These are phyloP conservation scores for Colletotrichum sp. DNA, from an alignment of 2,329 filamentous ascomycete species.

Conservation along the genomic window DNA sequence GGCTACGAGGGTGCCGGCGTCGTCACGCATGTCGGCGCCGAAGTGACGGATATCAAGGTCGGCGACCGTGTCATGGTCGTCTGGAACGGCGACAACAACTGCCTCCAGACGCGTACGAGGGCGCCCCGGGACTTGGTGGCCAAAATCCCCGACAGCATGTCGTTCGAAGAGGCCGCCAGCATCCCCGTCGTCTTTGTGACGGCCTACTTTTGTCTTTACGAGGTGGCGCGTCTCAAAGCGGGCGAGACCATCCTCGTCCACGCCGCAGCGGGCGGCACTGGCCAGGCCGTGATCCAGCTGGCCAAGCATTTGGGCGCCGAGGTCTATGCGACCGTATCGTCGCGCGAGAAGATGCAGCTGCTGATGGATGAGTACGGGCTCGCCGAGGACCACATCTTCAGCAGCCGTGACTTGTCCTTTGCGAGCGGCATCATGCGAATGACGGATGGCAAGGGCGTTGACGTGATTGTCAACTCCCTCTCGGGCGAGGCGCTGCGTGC, in stretches of 20 bases:
- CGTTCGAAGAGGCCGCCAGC: constrained; percentile 36
- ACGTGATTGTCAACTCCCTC: constrained; percentile 39
- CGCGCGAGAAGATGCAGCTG: constrained; percentile 31
- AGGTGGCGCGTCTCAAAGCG: constrained; percentile 30
- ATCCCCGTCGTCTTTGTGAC: constrained; percentile 38
- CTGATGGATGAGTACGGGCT: constrained; percentile 29
- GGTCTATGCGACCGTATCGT: constrained; percentile 36
- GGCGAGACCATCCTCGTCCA: constrained; percentile 31
- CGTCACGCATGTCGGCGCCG: constrained; percentile 22
- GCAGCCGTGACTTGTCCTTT: constrained; percentile 32
- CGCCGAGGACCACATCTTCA: constrained; percentile 32
- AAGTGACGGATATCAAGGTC: not conserved
- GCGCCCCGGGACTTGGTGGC: not conserved
- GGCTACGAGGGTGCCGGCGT: constrained; percentile 31
- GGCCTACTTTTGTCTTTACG: constrained; percentile 33
- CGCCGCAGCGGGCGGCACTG: constrained; percentile 29
- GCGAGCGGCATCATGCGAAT: constrained; percentile 25
- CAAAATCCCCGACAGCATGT: constrained; percentile 36
- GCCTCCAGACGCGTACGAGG: not conserved
- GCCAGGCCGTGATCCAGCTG: constrained; percentile 30
- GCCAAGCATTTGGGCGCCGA: constrained; percentile 31
- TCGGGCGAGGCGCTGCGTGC: constrained; percentile 39
- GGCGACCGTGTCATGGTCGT: constrained; percentile 9
- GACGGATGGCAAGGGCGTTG: constrained; percentile 30
- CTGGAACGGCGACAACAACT: not conserved